Evolutionary conservation across 2,329 filamentous ascomycete genomes (phyloP).

Genomic region (Claviceps citrina): DNA sequence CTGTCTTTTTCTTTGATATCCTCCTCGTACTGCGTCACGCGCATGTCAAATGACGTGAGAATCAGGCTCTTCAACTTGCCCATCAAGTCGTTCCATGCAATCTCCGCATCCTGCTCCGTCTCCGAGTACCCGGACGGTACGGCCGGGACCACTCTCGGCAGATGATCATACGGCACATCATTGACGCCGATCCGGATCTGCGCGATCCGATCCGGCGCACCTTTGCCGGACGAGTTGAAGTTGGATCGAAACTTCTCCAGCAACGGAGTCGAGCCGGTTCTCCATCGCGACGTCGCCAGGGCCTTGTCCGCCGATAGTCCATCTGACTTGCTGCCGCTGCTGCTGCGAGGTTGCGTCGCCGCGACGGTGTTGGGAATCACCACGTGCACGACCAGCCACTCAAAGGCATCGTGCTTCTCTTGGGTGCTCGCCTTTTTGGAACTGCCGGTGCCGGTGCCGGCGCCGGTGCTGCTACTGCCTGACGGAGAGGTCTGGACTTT

Average conservation of each 20-base stretch:
- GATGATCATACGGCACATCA: constrained; percentile 48
- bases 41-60: constrained; percentile 72
- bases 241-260: constrained; percentile 81
- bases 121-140: constrained; percentile 52
- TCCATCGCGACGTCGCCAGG: constrained; percentile 54
- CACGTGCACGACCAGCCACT: constrained; percentile 89
- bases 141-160: constrained; percentile 47
- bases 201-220: constrained; percentile 58
- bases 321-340: constrained; percentile 34
- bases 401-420: constrained; percentile 90
- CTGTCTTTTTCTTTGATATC: constrained; percentile 90
- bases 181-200: constrained; percentile 70
- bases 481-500: constrained; percentile 54
- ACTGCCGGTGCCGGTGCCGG: constrained; percentile 15
- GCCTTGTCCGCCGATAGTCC: constrained; percentile 50
- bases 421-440: constrained; percentile 46
- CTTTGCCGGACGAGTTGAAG: constrained; percentile 64
- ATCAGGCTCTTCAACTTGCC: constrained; percentile 78
- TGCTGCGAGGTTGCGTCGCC: constrained; percentile 56
- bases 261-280: constrained; percentile 64
- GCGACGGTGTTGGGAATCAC: constrained; percentile 75
- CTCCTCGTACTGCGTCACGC: constrained; percentile 89
- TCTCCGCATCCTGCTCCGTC: constrained; percentile 60
- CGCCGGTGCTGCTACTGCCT: constrained; percentile 15
- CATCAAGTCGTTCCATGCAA: constrained; percentile 71